Evolutionary conservation across 2,329 filamentous ascomycete genomes (phyloP).

Genomic region (Hyphodiscus sp.): DNA sequence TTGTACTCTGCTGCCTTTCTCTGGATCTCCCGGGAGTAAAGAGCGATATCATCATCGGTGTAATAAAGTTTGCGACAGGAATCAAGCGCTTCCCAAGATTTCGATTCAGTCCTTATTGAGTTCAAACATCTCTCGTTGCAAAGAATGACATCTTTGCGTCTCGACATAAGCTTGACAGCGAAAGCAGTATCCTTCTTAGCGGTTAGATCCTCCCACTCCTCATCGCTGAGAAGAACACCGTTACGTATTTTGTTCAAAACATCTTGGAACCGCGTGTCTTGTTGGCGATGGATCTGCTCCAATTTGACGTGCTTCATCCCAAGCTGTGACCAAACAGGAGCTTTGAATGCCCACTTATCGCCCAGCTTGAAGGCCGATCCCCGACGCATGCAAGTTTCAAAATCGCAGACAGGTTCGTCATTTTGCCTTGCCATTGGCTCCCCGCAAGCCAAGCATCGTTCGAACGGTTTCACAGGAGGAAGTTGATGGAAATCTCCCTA

Average conservation of each 20-base stretch:
- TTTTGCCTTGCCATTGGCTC: slow-evolving; percentile 5
- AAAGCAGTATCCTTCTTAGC: slow-evolving; percentile 11
- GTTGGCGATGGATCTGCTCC: slow-evolving; percentile 26
- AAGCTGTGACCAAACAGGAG: slow-evolving; percentile 20
- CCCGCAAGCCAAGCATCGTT: slow-evolving; percentile 22
- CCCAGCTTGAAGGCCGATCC: slow-evolving; percentile 2
- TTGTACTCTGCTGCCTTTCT: slow-evolving; percentile 7
- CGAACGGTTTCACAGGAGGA: slow-evolving; percentile 26
- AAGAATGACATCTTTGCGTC: slow-evolving; percentile 9
- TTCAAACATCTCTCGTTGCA: slow-evolving; percentile 14
- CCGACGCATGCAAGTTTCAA: slow-evolving; percentile 1
- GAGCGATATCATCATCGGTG: not conserved
- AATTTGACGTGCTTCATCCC: slow-evolving; percentile 20
- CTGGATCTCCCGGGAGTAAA: not conserved
- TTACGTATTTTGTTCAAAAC: slow-evolving; percentile 26
- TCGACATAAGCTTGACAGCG: slow-evolving; percentile 22
- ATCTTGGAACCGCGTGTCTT: slow-evolving; percentile 19
- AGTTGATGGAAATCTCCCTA: slow-evolving; percentile 26
- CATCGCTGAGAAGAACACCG: slow-evolving; percentile 7
- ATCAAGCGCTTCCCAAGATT: slow-evolving; percentile 17
- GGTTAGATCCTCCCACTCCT: slow-evolving; percentile 21
- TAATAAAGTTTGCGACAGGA: slow-evolving; percentile 2
- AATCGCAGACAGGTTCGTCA: slow-evolving; percentile 3
- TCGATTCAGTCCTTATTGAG: slow-evolving; percentile 4
- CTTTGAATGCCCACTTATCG: slow-evolving; percentile 26